phyloP scores from a whole-genome alignment of 148 eudicot genomes.

The Fagopyrum esculentum region DNA sequence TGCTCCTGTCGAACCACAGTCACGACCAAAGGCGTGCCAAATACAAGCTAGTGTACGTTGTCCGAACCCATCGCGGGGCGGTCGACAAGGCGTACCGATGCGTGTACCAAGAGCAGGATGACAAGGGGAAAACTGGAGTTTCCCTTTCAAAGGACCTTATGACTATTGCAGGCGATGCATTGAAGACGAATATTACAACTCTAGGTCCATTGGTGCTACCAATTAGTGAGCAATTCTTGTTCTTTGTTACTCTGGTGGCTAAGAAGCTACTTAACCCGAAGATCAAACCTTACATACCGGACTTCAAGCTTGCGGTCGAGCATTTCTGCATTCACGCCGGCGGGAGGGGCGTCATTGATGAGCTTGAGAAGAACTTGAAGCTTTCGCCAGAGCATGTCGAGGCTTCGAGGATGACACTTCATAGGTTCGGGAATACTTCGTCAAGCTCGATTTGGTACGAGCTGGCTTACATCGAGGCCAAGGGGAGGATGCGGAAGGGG shows the following conservation, averaged over 20 bases:
- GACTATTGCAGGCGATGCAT: constrained; percentile 16
- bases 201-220: constrained; percentile 14
- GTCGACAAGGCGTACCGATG: constrained; percentile 14
- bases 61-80: constrained; percentile 12
- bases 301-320: constrained; percentile 17
- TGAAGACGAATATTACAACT: constrained; percentile 16
- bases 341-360: constrained; percentile 16
- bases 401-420: constrained; percentile 14
- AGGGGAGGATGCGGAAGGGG: constrained; percentile 15
- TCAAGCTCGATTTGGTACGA: constrained; percentile 17
- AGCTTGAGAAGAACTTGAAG: constrained; percentile 16
- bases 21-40: constrained; percentile 7
- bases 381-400: constrained; percentile 12
- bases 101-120: constrained; percentile 17
- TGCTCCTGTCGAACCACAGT: too few species aligned
- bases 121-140: neutral
- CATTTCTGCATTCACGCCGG: constrained; percentile 16
- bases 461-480: constrained; percentile 11
- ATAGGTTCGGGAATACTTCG: constrained; percentile 15
- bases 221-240: constrained; percentile 13
- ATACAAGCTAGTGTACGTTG: constrained; percentile 14
- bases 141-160: constrained; percentile 6
- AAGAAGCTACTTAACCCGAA: constrained; percentile 7
- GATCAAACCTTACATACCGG: constrained; percentile 13
- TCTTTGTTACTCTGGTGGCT: constrained; percentile 4